Evolutionary conservation across 2,329 filamentous ascomycete genomes (phyloP).

Genomic region (Ophiostoma australiae): DNA sequence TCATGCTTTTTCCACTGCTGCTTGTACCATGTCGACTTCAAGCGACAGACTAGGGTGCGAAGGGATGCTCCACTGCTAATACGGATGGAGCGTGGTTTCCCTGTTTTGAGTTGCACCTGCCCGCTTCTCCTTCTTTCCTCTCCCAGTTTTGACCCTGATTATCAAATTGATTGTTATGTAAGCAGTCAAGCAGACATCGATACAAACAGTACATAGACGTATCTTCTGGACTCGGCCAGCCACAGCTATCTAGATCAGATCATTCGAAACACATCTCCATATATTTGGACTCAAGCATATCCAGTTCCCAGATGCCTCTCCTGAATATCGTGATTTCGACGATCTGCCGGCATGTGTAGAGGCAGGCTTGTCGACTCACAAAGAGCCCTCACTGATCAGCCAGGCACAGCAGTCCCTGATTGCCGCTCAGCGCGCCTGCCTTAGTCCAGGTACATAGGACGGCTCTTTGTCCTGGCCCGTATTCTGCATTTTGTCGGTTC

Average conservation of each 20-base stretch:
- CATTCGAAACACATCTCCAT: background rate
- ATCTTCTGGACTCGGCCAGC: no score
- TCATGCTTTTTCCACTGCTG: background rate
- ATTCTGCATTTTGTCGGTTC: background rate
- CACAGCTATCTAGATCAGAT: no score
- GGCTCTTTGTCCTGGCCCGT: background rate
- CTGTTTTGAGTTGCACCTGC: background rate
- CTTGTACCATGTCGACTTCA: background rate
- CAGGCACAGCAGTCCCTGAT: background rate
- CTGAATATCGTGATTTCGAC: slow-evolving; percentile 12
- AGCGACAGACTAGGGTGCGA: background rate
- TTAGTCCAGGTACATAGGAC: background rate
- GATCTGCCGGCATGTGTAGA: background rate
- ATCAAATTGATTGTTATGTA: background rate
- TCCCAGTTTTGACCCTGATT: background rate
- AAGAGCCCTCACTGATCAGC: background rate
- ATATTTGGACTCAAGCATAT: background rate
- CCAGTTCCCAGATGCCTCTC: background rate
- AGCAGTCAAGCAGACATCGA: background rate
- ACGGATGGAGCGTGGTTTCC: slow-evolving; percentile 7
- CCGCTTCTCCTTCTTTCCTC: background rate
- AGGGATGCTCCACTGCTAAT: background rate
- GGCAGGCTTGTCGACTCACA: background rate
- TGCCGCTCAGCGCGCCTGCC: background rate
- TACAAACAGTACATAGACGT: no score